These are phyloP conservation scores for Kernera saxatilis DNA, from an alignment of 345 rosid species.

Conservation along the genomic window DNA sequence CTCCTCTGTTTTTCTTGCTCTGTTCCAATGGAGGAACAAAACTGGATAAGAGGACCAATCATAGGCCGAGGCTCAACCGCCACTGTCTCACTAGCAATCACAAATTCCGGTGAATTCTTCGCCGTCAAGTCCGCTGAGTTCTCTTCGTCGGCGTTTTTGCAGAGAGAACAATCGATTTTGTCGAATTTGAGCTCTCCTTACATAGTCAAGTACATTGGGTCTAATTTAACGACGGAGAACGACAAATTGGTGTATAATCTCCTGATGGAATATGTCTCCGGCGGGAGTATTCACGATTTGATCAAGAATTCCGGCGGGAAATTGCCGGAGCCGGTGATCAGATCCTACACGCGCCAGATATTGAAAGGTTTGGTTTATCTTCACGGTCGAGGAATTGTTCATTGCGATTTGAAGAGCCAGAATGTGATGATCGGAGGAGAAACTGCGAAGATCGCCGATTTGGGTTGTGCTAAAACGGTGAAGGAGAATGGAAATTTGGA, in stretches of 20 bases:
- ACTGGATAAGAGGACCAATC: slow-evolving; percentile 70
- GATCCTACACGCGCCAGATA: slow-evolving; percentile 40
- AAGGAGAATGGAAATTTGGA: slow-evolving; percentile 13
- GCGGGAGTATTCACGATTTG: slow-evolving; percentile 61
- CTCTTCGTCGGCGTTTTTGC: slow-evolving; percentile 46
- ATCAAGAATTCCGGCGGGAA: slow-evolving; percentile 54
- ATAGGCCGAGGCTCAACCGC: slow-evolving; percentile 90
- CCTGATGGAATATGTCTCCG: slow-evolving; percentile 57
- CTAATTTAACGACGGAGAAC: slow-evolving; percentile 33
- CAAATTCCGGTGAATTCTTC: slow-evolving; percentile 42
- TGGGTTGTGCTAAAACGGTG: slow-evolving; percentile 67
- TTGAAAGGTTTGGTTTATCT: slow-evolving; percentile 55
- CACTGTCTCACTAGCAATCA: slow-evolving; percentile 61
- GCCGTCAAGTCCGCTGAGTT: slow-evolving; percentile 69
- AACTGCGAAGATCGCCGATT: slow-evolving; percentile 58
- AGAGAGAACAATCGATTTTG: slow-evolving; percentile 45
- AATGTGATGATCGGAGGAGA: slow-evolving; percentile 55
- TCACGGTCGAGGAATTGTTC: slow-evolving; percentile 54
- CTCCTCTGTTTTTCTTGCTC: slow-evolving; percentile 17
- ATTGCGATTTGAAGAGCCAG: slow-evolving; percentile 79
- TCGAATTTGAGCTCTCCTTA: slow-evolving; percentile 57
- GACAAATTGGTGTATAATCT: slow-evolving; percentile 43
- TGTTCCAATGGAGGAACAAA: slow-evolving; percentile 36
- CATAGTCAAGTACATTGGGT: slow-evolving; percentile 61
- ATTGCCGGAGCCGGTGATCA: slow-evolving; percentile 45